Evolutionary conservation across 148 eudicot genomes (phyloP), one percentile per base, ranked within the genome.

Genomic region (Linanthus parryae): DNA sequence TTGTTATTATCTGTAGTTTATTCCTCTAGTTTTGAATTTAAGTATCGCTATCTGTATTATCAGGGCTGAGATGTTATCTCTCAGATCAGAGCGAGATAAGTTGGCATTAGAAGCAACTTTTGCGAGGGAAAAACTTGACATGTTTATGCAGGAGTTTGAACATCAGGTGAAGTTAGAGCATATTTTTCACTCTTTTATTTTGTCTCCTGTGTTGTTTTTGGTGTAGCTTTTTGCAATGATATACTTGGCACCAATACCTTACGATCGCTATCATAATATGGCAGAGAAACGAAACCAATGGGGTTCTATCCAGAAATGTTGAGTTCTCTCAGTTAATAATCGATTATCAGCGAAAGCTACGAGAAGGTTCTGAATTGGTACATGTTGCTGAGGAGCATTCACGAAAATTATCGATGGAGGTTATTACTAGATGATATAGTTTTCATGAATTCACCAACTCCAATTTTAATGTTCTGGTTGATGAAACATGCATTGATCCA

Each of bases 241-340:
- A n/a, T n/a, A n/a, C n/a, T n/a, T n/a, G n/a, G n/a, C n/a, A n/a
- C n/a, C n/a, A n/a, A n/a, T n/a, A n/a, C n/a, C n/a, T n/a, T n/a
- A n/a, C n/a, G n/a, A n/a, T n/a, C n/a, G n/a, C n/a, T n/a, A n/a
- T n/a, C n/a, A 8, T 62, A 19, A 9, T 35, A 34, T 58, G 53
- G 15, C 74, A 85, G 87, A 79, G 90, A 65, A 67, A 73, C 34
- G 91, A 92, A 58, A 77, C 61, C 61, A 82, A 88, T 67, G 76
- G 69, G 29, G 57, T 88, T 20, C 62, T 81, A 49, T 53, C 83
- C 48, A 78, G 99, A 64, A 92, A 87, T 66, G 75, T 88, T 34
- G 99, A 92, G 78, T 88, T 92, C 65, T 80, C 94, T 20, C 79
- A 79, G 62, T 65, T 92, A 57, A 84, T 92, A 29, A 78, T 92